These are phyloP conservation scores for Jaapia argillacea DNA, from an alignment of 768 basidiomycete species.

Conservation along the genomic window DNA sequence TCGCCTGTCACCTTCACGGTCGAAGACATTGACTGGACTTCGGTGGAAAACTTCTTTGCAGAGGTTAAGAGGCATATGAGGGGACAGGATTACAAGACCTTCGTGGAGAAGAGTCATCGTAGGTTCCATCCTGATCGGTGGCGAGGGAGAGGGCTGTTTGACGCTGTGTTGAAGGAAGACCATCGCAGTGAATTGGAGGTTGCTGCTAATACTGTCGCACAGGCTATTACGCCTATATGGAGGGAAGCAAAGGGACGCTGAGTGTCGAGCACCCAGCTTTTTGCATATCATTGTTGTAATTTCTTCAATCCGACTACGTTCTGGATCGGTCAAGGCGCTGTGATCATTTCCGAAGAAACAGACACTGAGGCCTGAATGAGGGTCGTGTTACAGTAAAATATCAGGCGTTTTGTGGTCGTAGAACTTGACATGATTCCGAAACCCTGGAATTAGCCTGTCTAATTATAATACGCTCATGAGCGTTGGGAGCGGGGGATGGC, in stretches of 20 bases:
- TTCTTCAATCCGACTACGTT: too few relatives aligned
- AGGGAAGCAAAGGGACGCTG: slow-evolving; percentile 25
- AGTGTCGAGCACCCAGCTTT: too few relatives aligned
- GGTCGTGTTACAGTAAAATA: too few relatives aligned
- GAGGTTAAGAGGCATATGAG: slow-evolving; percentile 42
- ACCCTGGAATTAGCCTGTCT: too few relatives aligned
- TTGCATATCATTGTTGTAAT: too few relatives aligned
- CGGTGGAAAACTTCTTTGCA: slow-evolving; percentile 64
- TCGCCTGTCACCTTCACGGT: slow-evolving; percentile 41
- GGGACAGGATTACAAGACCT: slow-evolving; percentile 47
- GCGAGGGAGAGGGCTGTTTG: slow-evolving; percentile 56
- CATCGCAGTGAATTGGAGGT: slow-evolving; percentile 55
- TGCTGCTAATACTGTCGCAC: slow-evolving; percentile 61
- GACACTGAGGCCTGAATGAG: too few relatives aligned
- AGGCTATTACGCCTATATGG: slow-evolving; percentile 68
- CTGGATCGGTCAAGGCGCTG: too few relatives aligned
- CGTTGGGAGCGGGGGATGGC: too few relatives aligned
- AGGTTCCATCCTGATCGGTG: slow-evolving; percentile 78
- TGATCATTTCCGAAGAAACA: too few relatives aligned
- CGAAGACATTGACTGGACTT: slow-evolving; percentile 60
- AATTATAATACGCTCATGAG: too few relatives aligned
- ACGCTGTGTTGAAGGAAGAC: slow-evolving; percentile 44
- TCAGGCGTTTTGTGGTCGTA: too few relatives aligned
- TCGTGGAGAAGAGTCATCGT: slow-evolving; percentile 62
- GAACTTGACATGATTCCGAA: too few relatives aligned